phyloP scores from a whole-genome alignment of 495 filamentous ascomycete species.

The Penicillium flavigenum region DNA sequence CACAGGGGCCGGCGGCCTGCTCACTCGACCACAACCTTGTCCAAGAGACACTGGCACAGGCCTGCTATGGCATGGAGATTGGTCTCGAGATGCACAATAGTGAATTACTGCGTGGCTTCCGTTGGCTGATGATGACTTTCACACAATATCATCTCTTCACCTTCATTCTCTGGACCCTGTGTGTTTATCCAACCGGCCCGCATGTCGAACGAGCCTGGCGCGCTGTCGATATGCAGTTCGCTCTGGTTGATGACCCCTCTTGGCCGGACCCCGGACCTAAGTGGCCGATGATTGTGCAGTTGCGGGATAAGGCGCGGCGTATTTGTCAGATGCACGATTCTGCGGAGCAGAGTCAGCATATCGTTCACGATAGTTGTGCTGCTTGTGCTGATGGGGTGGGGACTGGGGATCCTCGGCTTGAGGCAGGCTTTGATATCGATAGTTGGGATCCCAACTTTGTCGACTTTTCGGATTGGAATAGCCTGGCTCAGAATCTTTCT shows the following conservation, averaged over 20 bases:
- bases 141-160: conserved; percentile 34
- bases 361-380: neutral
- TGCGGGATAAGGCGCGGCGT: conserved; percentile 29
- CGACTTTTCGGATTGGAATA: conserved; percentile 27
- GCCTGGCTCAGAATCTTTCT: conserved; percentile 21
- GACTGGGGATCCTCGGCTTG: neutral
- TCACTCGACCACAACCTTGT: conserved; percentile 10
- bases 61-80: conserved; percentile 23
- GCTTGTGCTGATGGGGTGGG: neutral
- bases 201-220: conserved; percentile 25
- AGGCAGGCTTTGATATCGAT: conserved; percentile 18
- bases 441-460: conserved; percentile 22
- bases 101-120: conserved; percentile 30
- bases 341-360: neutral
- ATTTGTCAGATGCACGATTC: conserved; percentile 18
- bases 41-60: conserved; percentile 19
- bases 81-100: conserved; percentile 25
- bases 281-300: conserved; percentile 25
- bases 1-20: conserved; percentile 6
- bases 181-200: conserved; percentile 23
- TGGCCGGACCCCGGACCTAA: conserved; percentile 21
- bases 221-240: conserved; percentile 22
- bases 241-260: conserved; percentile 19
- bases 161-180: conserved; percentile 35
- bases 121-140: conserved; percentile 31